Base-by-base conservation (phyloP, 352 stramenopile genomes). In the Phytophthora meadii region DNA sequence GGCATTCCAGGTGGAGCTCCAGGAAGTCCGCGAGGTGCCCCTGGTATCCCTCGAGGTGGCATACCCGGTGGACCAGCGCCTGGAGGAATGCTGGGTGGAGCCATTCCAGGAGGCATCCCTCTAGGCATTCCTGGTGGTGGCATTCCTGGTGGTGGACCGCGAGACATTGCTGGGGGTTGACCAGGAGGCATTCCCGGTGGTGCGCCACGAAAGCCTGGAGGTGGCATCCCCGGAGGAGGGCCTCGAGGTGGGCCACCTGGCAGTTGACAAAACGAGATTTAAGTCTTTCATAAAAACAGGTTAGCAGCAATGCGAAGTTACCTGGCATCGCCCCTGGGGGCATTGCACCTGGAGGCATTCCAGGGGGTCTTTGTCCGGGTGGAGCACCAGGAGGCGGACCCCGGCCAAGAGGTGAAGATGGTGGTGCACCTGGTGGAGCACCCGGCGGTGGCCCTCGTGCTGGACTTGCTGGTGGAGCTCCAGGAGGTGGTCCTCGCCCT, bases 71-170 rank as follows among this genome's bases (percentile, higher is more conserved):
- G 61, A 22, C 54, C 28, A 17, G 57, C 61, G 15, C 63, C 39
- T 17, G 45, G 64, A 24, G 70, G 61, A 11, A 69, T 70, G 19
- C 68, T 51, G n/a, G 56, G 46, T 15, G 64, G 54, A 12, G 44
- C 55, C 63, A 67, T 68, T 41, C 57, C 54, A 10, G 65, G 65
- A n/a, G 59, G 37, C 34, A 60, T 48, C 22, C 40, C 67, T 66
- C 72, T 14, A 19, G 72, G 60, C 67, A 80, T 84, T 48, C 68
- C 66, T 40, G 72, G 63, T 19, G 72, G 73, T 14, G 72, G 60
- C 67, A 80, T 84, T 48, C 68, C 66, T 40, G 72, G 63, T 19
- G 72, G 73, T 34, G 71, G 67, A 36, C 60, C 34, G 47, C 44
- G 32, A 45, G 44, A 32, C 44, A 51, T 55, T 42, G 57, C 65